Evolutionary conservation across 148 eudicot species (phyloP), one percentile per base, ranked within the genome.

Genomic region (Fallopia convolvulus): DNA sequence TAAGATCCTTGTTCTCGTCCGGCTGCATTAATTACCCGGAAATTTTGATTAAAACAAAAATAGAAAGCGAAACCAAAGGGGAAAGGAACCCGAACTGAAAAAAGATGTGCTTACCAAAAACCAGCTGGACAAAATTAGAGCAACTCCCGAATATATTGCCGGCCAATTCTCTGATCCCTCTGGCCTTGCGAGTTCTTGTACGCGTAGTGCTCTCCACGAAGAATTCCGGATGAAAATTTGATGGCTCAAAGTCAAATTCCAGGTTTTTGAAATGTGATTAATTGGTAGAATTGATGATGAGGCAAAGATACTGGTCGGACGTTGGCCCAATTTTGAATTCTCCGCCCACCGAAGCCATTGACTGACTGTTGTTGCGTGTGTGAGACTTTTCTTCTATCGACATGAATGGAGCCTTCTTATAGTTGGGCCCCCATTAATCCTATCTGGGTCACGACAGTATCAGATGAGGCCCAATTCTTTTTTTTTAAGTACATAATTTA

Each of bases 281-380:
- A 33, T 33, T 36, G 17, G 36, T 1, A 15, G 18, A 68, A 4
- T 3, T 5, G 18, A 55, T 23, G 68, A 61, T 23, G 15, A 36
- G 44, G 72, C 72, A 36, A 68, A 68, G 72, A 65, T 65, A 65
- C 70, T 65, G 39, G 40, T 65, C 70, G 70, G 70, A 68, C 42
- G 72, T 68, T 68, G 72, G 72, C 72, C 72, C 72, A 68, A 68
- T 68, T 68, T 68, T 68, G 72, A 68, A 36, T 68, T 68, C 39
- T 68, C 10, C 20, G 72, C 72, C 20, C 21, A 39, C 46, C 44
- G 5, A 63, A 23, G 70, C 39, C 26, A 5, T 55, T n/a, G 61
- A n/a, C 15, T 61, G 70, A 61, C 15, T 61, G 70, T 12, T 61
- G 70, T 12, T 61, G 17, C 39, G 5, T 61, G 10, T 10, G 8